A percentile compares a stretch with the other conserved stretches of the same genome.
Evolutionary conservation across 257 asterid species (phyloP).

Genomic region (Schizonepeta tenuifolia): DNA sequence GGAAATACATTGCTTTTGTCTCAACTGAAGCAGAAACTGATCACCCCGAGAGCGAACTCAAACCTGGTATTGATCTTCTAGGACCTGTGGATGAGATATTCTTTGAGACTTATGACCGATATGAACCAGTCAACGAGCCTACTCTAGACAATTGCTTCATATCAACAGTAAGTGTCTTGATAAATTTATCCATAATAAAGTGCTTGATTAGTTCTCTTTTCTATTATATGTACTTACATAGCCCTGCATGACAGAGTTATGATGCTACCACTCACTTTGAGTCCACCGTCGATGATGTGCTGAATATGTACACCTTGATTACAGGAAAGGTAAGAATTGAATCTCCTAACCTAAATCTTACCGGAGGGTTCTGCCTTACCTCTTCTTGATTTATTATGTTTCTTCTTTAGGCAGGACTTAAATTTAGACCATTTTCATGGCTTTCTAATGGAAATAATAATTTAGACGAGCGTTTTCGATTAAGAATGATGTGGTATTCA

Average conservation of each 20-base stretch:
- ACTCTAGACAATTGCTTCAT: constrained; percentile 87
- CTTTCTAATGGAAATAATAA: background rate
- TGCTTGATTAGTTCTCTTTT: constrained; percentile 22
- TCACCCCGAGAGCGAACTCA: constrained; percentile 83
- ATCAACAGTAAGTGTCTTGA: constrained; percentile 70
- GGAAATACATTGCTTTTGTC: constrained; percentile 92
- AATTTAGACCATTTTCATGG: background rate
- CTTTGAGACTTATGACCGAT: constrained; percentile 86
- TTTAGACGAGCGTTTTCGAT: background rate
- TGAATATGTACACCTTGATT: constrained; percentile 62
- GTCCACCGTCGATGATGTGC: constrained; percentile 68
- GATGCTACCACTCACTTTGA: constrained; percentile 75
- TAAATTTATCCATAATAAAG: constrained; percentile 15
- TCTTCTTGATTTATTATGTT: background rate
- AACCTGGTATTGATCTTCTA: constrained; percentile 90
- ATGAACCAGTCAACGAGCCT: constrained; percentile 85
- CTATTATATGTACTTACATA: constrained; percentile 25
- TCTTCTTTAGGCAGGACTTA: background rate
- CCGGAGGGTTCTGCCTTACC: background rate
- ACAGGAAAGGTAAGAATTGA: constrained; percentile 62
- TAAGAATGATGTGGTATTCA: background rate
- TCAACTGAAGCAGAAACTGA: constrained; percentile 95
- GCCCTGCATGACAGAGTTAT: constrained; percentile 52
- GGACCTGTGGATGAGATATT: constrained; percentile 97
- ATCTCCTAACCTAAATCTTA: background rate